Evolutionary conservation across 805 yeast genomes (phyloP).

Genomic region (Ogataea paradorogensis): DNA sequence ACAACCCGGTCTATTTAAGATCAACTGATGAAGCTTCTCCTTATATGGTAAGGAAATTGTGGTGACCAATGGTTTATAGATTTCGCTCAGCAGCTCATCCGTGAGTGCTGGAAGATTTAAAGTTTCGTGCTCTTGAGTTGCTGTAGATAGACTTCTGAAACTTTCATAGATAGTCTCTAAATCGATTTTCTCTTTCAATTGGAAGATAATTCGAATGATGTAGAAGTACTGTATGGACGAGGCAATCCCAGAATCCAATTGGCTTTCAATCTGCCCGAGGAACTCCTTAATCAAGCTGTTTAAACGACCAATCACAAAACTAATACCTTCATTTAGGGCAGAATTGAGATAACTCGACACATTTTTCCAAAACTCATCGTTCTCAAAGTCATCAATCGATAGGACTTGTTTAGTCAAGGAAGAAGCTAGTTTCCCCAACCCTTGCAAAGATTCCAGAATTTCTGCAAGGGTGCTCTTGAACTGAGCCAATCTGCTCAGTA

Average conservation of each 20-base stretch:
- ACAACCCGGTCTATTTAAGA: slow-evolving; percentile 11
- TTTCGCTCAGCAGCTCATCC: slow-evolving; percentile 15
- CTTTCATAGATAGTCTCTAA: slow-evolving; percentile 14
- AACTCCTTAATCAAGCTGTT: slow-evolving; percentile 19
- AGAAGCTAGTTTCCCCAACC: slow-evolving; percentile 19
- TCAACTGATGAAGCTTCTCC: slow-evolving; percentile 7
- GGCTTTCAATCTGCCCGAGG: slow-evolving; percentile 11
- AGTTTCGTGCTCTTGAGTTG: slow-evolving; percentile 4
- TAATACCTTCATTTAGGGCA: slow-evolving; percentile 19
- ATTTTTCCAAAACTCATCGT: slow-evolving; percentile 31
- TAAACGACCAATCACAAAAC: slow-evolving; percentile 12
- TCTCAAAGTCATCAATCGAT: slow-evolving; percentile 36
- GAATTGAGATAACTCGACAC: slow-evolving; percentile 12
- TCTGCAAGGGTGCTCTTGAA: slow-evolving; percentile 19
- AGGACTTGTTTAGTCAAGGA: slow-evolving; percentile 30
- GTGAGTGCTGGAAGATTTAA: slow-evolving; percentile 15
- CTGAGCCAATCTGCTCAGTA: slow-evolving; percentile 16
- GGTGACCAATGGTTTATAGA: slow-evolving; percentile 13
- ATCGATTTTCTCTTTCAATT: slow-evolving; percentile 24
- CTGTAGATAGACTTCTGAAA: slow-evolving; percentile 9
- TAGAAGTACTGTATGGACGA: slow-evolving; percentile 23
- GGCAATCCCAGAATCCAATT: not conserved
- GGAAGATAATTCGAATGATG: slow-evolving; percentile 25
- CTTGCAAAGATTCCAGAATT: slow-evolving; percentile 20
- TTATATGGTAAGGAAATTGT: slow-evolving; percentile 10